A percentile compares a stretch with the other conserved stretches of the same genome.
phyloP scores from a whole-genome alignment of 2,329 filamentous ascomycete genomes.

The Stromatinia cepivora region DNA sequence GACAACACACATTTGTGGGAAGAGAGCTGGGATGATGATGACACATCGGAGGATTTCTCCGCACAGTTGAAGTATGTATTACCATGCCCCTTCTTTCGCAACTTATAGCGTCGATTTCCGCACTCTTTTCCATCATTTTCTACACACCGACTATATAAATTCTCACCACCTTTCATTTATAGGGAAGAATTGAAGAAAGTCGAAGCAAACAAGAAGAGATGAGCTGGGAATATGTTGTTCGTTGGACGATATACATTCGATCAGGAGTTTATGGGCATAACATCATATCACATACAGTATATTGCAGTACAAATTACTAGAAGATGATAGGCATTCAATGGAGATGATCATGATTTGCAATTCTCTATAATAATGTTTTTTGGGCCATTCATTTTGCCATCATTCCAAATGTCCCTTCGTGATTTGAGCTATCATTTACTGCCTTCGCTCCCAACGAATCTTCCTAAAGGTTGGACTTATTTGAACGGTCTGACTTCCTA shows the following conservation, averaged over 20 bases:
- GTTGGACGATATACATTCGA: background rate
- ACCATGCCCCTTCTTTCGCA: background rate
- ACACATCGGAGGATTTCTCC: slow-evolving; percentile 94
- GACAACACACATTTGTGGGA: slow-evolving; percentile 89
- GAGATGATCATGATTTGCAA: slow-evolving; percentile 14
- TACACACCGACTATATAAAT: background rate
- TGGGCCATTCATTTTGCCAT: slow-evolving; percentile 14
- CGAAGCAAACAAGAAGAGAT: slow-evolving; percentile 69
- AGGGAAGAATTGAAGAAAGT: slow-evolving; percentile 96
- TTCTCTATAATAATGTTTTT: slow-evolving; percentile 11
- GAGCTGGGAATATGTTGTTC: slow-evolving; percentile 31
- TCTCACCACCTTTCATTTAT: slow-evolving; percentile 7
- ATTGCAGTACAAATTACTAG: slow-evolving; percentile 10
- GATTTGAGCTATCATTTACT: slow-evolving; percentile 33
- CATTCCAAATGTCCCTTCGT: slow-evolving; percentile 33
- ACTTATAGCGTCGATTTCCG: background rate
- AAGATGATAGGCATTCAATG: slow-evolving; percentile 7
- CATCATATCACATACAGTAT: slow-evolving; percentile 16
- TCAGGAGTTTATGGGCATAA: slow-evolving; percentile 16
- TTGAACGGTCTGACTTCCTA: slow-evolving; percentile 35
- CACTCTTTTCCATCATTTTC: background rate
- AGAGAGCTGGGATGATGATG: slow-evolving; percentile 99
- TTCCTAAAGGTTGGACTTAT: slow-evolving; percentile 38
- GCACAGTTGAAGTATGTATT: slow-evolving; percentile 80
- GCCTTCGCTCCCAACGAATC: slow-evolving; percentile 28